Base-by-base conservation (phyloP, 805 yeast genomes). In the Wickerhamiella lipophila region DNA sequence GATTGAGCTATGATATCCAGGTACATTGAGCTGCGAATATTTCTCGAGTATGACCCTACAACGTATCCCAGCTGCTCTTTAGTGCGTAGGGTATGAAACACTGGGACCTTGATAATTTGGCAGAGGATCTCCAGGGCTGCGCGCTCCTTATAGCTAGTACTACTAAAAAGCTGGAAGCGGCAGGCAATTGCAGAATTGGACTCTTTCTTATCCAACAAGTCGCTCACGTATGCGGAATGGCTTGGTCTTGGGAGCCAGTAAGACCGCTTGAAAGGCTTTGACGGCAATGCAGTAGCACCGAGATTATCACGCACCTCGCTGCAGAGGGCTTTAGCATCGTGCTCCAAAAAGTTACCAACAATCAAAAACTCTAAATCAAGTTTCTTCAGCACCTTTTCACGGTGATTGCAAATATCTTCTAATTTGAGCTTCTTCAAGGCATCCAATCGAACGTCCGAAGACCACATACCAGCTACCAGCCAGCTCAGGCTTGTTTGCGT, bases 61-160 rank as follows among this genome's bases (percentile, higher is more conserved):
- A 89, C 87, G 59, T 89, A 89, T 1, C 98, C 98, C 27, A 89
- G 72, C 64, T 92, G 97, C 66, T 89, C 97, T 58, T 85, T 81
- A 6, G 98, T 89, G 64, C 98, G 76, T 50, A 89, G 72, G 53
- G 83, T 83, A 60, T 85, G 81, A 65, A 89, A 92, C 50, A 89
- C 83, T 3, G 96, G 96, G 61, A 89, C 96, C 55, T 75, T 77
- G 45, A 82, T 68, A 53, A 87, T 73, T 53, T 83, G 89, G 0
- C 82, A 75, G 42, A 85, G 64, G 47, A 89, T 65, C 45, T 81
- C 85, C 11, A 82, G 71, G 49, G 74, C 59, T 0, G 79, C 74
- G 41, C 77, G 66, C 26, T 61, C 56, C 6, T 64, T 56, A 15
- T 50, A 15, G 64, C 82, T 69, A 52, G 69, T 56, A 49, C 68